A percentile compares a stretch with the other conserved stretches of the same genome.
Evolutionary conservation across 768 basidiomycete genomes (phyloP).

Genomic region (Harrya chromipes): DNA sequence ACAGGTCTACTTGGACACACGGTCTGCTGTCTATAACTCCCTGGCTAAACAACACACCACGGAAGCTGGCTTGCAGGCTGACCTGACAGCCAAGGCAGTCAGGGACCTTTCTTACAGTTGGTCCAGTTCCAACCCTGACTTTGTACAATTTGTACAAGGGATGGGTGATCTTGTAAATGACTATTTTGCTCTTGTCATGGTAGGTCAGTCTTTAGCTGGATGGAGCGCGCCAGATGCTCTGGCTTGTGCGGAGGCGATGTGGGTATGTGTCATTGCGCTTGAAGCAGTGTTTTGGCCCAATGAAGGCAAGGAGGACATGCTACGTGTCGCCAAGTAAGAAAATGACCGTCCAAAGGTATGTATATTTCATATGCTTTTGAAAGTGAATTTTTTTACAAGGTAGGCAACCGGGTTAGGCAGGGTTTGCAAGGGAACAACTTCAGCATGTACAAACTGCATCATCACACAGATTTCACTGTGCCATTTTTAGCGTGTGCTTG

Average conservation of each 20-base stretch:
- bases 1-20: slow-evolving; percentile 69
- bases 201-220: slow-evolving; percentile 23
- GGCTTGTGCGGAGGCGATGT: slow-evolving; percentile 46
- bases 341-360: background rate
- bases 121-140: slow-evolving; percentile 47
- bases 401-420: too few relatives aligned
- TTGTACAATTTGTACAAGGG: slow-evolving; percentile 49
- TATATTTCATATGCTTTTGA: background rate
- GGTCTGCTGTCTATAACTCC: slow-evolving; percentile 46
- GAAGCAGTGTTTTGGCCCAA: slow-evolving; percentile 61
- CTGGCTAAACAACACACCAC: background rate
- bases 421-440: too few relatives aligned
- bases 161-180: slow-evolving; percentile 47
- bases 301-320: slow-evolving; percentile 34
- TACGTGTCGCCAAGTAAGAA: slow-evolving; percentile 1
- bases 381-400: too few relatives aligned
- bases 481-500: too few relatives aligned
- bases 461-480: too few relatives aligned
- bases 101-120: slow-evolving; percentile 58
- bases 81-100: slow-evolving; percentile 33
- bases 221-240: slow-evolving; percentile 10
- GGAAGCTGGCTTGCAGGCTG: background rate
- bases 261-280: slow-evolving; percentile 57
- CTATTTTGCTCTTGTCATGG: slow-evolving; percentile 35
- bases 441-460: too few relatives aligned